A percentile compares a stretch with the other conserved stretches of the same genome.
Conservation (phyloP, 73 alveolate species). For the Paramecium sonneborni region DNA sequence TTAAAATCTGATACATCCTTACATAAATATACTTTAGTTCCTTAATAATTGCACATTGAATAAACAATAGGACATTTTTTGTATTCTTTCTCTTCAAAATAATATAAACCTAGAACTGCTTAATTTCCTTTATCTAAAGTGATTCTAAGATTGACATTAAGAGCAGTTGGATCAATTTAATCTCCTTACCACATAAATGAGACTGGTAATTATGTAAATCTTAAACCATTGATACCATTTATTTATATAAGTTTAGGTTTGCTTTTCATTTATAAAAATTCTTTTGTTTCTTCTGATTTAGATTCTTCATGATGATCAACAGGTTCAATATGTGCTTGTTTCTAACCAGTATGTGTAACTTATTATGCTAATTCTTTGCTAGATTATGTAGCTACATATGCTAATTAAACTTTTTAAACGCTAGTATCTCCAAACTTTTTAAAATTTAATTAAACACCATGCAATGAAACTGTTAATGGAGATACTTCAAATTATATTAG, state of each 20-base stretch:
- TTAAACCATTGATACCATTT: conserved; percentile 37
- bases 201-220: conserved; percentile 12
- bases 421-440: conserved; percentile 41
- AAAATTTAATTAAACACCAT: neutral
- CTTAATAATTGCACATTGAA: conserved; percentile 51
- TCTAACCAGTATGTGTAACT: conserved; percentile 43
- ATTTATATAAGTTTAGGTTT: conserved; percentile 34
- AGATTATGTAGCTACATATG: conserved; percentile 50
- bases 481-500: conserved; percentile 19
- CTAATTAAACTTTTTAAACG: neutral
- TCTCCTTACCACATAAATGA: conserved; percentile 57
- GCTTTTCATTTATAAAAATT: neutral
- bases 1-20: conserved; percentile 41
- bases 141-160: conserved; percentile 36
- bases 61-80: conserved; percentile 55
- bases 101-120: conserved; percentile 36
- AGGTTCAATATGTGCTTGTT: conserved; percentile 9
- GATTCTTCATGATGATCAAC: neutral
- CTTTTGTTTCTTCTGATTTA: neutral
- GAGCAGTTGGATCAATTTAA: conserved; percentile 52
- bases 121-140: conserved; percentile 50
- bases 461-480: conserved; percentile 24
- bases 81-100: conserved; percentile 28
- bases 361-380: conserved; percentile 27
- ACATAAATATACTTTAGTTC: neutral